A percentile compares a stretch with the other conserved stretches of the same genome.
These are phyloP conservation scores for Candida adriatica DNA, from an alignment of 805 yeast species.

Conservation along the genomic window DNA sequence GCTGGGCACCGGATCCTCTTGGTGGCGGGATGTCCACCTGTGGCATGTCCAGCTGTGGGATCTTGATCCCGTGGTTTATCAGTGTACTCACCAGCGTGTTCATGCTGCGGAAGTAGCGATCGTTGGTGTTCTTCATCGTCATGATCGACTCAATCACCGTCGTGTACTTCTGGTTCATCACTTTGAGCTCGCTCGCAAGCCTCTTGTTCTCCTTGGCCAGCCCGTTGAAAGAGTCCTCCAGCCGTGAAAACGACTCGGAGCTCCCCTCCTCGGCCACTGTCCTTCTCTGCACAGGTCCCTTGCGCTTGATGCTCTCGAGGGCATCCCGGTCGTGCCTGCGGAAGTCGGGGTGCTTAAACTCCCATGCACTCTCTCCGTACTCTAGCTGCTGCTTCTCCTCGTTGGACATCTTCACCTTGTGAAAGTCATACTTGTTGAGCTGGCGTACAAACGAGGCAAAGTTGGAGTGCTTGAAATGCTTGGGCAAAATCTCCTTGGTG, in stretches of 20 bases:
- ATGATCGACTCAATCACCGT: conserved; percentile 57
- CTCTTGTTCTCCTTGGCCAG: conserved; percentile 27
- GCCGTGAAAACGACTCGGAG: conserved; percentile 8
- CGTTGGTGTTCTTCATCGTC: conserved; percentile 48
- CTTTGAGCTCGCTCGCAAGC: conserved; percentile 30
- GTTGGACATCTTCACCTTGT: conserved; percentile 75
- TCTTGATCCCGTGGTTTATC: conserved; percentile 52
- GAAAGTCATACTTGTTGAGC: conserved; percentile 94
- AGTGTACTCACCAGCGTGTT: conserved; percentile 43
- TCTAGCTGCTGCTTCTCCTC: conserved; percentile 50
- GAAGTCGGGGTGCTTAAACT: conserved; percentile 89
- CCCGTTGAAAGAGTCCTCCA: conserved; percentile 15
- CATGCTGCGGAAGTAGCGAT: conserved; percentile 47
- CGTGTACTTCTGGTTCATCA: conserved; percentile 51
- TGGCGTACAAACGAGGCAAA: conserved; percentile 95
- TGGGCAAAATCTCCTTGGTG: conserved; percentile 81
- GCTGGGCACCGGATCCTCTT: conserved; percentile 5
- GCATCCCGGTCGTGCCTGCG: conserved; percentile 68
- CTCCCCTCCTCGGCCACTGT: conserved; percentile 22
- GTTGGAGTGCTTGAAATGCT: conserved; percentile 90
- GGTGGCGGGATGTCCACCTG: conserved; percentile 10
- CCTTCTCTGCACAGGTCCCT: conserved; percentile 57
- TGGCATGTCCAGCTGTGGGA: conserved; percentile 61
- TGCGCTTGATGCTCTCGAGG: conserved; percentile 81
- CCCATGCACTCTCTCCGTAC: conserved; percentile 84